Conservation (phyloP, 257 asterid genomes). For the Ajuga chamaepitys region DNA sequence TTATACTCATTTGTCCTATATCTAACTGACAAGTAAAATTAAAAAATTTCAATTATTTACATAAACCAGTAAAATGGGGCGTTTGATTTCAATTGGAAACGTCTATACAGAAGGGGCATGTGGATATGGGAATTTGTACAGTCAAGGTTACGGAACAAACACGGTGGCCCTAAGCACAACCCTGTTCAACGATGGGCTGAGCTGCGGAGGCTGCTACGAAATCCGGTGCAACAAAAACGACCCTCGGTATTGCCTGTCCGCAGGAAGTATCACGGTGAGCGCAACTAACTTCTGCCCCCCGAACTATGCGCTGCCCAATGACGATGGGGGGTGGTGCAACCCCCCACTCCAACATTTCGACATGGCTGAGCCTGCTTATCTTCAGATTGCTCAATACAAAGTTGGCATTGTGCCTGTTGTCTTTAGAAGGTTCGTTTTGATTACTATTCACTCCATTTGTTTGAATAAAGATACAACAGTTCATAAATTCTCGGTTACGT, state of each 20-base stretch:
- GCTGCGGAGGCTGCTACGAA: slow-evolving; percentile 36
- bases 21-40: no score
- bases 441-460: no score
- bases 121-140: slow-evolving; percentile 30
- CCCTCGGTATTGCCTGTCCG: slow-evolving; percentile 32
- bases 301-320: slow-evolving; percentile 30
- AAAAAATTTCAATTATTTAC: no score
- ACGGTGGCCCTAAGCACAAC: slow-evolving; percentile 49
- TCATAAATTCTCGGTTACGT: no score
- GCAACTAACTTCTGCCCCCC: slow-evolving; percentile 64
- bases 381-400: slow-evolving; percentile 40
- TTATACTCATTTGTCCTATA: no score
- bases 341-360: slow-evolving; percentile 53
- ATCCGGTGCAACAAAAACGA: slow-evolving; percentile 32
- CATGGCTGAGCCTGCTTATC: slow-evolving; percentile 44
- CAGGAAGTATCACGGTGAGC: slow-evolving; percentile 29
- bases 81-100: background rate
- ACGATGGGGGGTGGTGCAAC: slow-evolving; percentile 57
- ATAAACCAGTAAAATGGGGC: no score
- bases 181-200: slow-evolving; percentile 31
- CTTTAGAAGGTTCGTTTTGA: slow-evolving; percentile 29
- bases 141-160: slow-evolving; percentile 39
- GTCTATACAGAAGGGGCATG: slow-evolving; percentile 16
- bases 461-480: no score
- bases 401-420: slow-evolving; percentile 46